Evolutionary conservation across 768 basidiomycete species (phyloP).

Genomic region (Calvatia gigantea): DNA sequence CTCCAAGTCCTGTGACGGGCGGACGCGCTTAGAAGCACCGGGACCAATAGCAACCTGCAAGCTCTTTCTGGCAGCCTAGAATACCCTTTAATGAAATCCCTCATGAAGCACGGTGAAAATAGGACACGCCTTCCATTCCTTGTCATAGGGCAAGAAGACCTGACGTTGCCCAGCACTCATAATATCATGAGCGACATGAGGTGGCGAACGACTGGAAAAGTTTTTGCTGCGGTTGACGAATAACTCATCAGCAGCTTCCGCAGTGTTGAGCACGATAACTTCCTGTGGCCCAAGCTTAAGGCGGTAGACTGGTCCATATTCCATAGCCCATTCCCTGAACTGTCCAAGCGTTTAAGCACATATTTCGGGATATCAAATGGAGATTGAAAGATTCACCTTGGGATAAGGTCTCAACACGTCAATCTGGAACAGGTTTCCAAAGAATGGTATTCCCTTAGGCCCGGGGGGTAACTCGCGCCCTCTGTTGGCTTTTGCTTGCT

Average conservation of each 20-base stretch:
- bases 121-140: constrained; percentile 24
- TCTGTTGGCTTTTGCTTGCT: constrained; percentile 1
- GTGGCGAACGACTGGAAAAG: constrained; percentile 25
- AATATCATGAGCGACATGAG: constrained; percentile 29
- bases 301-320: constrained; percentile 26
- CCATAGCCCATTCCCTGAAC: constrained; percentile 25
- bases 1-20: constrained; percentile 22
- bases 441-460: constrained; percentile 25
- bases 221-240: constrained; percentile 22
- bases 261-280: constrained; percentile 23
- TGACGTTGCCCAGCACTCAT: constrained; percentile 25
- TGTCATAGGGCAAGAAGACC: constrained; percentile 24
- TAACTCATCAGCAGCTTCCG: constrained; percentile 22
- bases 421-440: constrained; percentile 30
- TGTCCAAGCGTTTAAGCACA: background rate
- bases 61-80: constrained; percentile 19
- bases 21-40: constrained; percentile 21
- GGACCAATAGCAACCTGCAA: constrained; percentile 23
- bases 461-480: constrained; percentile 24
- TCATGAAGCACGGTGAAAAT: background rate
- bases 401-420: constrained; percentile 23
- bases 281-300: constrained; percentile 23
- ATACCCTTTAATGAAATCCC: background rate
- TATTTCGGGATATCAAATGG: background rate
- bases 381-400: constrained; percentile 14